Base-by-base conservation (phyloP, 306 rosid genomes). In the Cicer judaicum region DNA sequence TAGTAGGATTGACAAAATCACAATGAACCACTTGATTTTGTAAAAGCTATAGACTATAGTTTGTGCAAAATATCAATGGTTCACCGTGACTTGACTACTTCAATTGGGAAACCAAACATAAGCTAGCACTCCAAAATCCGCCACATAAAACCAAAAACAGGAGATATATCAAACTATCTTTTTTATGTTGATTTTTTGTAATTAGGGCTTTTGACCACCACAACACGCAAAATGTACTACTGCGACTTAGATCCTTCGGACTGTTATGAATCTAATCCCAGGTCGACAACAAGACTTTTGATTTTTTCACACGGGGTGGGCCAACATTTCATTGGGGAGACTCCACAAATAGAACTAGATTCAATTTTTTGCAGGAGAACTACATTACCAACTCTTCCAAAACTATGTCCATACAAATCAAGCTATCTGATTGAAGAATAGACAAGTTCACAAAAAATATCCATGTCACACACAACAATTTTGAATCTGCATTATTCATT, bases 381-480 rank as follows among this genome's bases (percentile, higher is more conserved):
- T 7, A 56, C n/a, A 29, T 34, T 29, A n/a, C 5, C 0, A 59
- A 59, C 16, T 24, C 65, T 29, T 2, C 5, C 18, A 59, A 59
- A 59, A 34, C 16, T 11, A 29, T 12, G 16, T 11, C 1, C 4
- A 12, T 11, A 7, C 3, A 62, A 15, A 56, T 56, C 42, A 63
- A 13, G 48, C 29, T 8, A 24, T 24, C 39, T 3, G 16, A 38
- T 55, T 7, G 43, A 65, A 16, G 12, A 5, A 7, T 16, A 39
- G 18, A 48, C 56, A 65, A 34, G 44, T 49, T 56, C 60, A 72
- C 38, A 64, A 36, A 70, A 56, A 47, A 56, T 43, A 77, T 48
- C 72, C 59, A 24, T 21, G 44, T 70, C 24, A 16, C 38, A 59
- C 36, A 44, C 60, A 55, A 29, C 15, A 68, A 43, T 29, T 40